Percentiles rank a stretch among this genome's conserved stretches.
These are phyloP conservation scores for Claviceps quebecensis DNA, from an alignment of 2,329 filamentous ascomycete species.

Conservation along the genomic window DNA sequence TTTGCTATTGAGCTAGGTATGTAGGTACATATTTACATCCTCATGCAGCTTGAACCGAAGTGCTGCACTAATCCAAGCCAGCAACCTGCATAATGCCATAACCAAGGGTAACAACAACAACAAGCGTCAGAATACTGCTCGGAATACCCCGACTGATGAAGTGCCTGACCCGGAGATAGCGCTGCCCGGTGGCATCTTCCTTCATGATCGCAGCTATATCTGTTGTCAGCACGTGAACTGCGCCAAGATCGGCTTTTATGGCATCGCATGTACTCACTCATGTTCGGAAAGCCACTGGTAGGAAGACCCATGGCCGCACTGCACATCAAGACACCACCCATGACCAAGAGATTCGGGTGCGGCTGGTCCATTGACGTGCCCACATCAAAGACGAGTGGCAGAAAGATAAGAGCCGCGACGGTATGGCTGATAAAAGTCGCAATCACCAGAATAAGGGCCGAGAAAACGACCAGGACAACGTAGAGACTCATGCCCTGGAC, in stretches of 20 bases:
- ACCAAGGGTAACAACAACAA: slow-evolving; percentile 74
- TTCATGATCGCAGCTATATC: slow-evolving; percentile 89
- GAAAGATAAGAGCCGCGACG: slow-evolving; percentile 85
- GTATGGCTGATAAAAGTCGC: slow-evolving; percentile 98
- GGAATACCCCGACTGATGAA: slow-evolving; percentile 92
- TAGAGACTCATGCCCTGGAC: slow-evolving; percentile 77
- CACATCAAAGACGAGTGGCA: slow-evolving; percentile 79
- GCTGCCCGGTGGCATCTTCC: slow-evolving; percentile 83
- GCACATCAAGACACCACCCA: slow-evolving; percentile 92
- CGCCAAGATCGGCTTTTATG: not conserved
- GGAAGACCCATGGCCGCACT: slow-evolving; percentile 92
- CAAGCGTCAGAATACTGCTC: slow-evolving; percentile 65
- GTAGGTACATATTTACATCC: not conserved
- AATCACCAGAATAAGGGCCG: slow-evolving; percentile 71
- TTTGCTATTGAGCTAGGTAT: not conserved
- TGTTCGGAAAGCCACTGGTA: slow-evolving; percentile 94
- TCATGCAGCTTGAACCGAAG: not conserved
- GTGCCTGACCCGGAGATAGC: slow-evolving; percentile 84
- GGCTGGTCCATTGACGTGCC: slow-evolving; percentile 75
- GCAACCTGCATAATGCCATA: slow-evolving; percentile 79
- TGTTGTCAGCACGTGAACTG: slow-evolving; percentile 10
- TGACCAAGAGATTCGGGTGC: slow-evolving; percentile 87
- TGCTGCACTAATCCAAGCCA: slow-evolving; percentile 34
- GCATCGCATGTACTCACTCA: slow-evolving; percentile 58
- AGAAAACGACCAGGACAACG: slow-evolving; percentile 73